phyloP scores from a whole-genome alignment of 148 eudicot genomes.

The Diospyros lotus region DNA sequence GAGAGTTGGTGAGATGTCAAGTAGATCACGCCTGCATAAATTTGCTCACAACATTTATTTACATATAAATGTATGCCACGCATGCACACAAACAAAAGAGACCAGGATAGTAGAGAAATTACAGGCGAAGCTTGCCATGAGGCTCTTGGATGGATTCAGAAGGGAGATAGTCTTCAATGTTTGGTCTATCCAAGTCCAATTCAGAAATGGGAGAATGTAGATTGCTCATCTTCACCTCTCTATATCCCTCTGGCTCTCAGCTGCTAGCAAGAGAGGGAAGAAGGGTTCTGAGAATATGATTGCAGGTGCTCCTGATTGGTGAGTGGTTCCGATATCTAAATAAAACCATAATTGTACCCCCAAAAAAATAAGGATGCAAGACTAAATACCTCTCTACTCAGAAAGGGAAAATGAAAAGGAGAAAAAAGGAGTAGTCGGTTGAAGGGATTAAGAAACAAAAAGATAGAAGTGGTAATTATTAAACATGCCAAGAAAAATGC shows the following conservation, averaged over 20 bases:
- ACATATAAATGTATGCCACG: background rate
- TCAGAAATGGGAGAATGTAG: constrained; percentile 43
- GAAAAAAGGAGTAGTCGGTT: too few relatives aligned
- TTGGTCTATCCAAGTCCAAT: constrained; percentile 86
- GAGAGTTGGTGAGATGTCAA: constrained; percentile 82
- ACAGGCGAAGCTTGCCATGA: constrained; percentile 71
- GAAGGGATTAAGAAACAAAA: too few relatives aligned
- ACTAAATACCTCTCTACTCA: too few relatives aligned
- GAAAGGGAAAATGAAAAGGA: too few relatives aligned
- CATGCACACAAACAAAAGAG: background rate
- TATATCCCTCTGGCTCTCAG: background rate
- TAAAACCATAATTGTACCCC: too few relatives aligned
- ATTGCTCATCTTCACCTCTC: constrained; percentile 21
- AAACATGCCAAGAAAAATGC: too few relatives aligned
- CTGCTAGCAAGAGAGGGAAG: background rate
- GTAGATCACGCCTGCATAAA: constrained; percentile 65
- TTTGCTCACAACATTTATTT: constrained; percentile 4
- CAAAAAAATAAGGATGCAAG: too few relatives aligned
- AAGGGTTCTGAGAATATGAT: background rate
- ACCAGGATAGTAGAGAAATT: constrained; percentile 11
- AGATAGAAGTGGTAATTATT: too few relatives aligned
- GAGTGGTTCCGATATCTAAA: too few relatives aligned
- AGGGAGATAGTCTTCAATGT: constrained; percentile 86
- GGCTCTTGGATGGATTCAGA: constrained; percentile 64
- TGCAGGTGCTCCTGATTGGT: background rate